Percentiles rank a stretch among this genome's conserved stretches.
These are phyloP conservation scores for Tricholoma flavovirens DNA, from an alignment of 768 basidiomycete species.

Conservation along the genomic window DNA sequence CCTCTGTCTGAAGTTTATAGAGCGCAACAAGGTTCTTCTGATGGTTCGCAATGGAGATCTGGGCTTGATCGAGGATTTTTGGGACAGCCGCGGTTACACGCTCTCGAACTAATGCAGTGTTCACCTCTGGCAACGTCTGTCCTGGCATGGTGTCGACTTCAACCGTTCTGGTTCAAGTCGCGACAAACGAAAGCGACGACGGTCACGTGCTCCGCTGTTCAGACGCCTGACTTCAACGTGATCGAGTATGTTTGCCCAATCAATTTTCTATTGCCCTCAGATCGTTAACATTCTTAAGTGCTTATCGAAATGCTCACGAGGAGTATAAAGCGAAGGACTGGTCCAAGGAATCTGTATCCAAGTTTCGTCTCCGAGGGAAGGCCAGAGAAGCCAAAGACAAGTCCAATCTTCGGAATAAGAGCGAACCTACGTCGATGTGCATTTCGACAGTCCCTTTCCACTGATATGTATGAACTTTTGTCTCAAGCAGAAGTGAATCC, in stretches of 20 bases:
- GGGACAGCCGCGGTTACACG: conserved; percentile 28
- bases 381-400: no score
- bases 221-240: no score
- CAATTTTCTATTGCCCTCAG: no score
- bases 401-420: no score
- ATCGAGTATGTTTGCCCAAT: no score
- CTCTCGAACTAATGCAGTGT: conserved; percentile 6
- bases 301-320: neutral
- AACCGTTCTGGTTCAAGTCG: neutral
- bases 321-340: neutral
- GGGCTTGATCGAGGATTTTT: conserved; percentile 77
- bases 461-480: no score
- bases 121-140: conserved; percentile 9
- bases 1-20: conserved; percentile 70
- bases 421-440: no score
- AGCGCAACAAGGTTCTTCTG: conserved; percentile 84
- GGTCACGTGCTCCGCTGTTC: neutral
- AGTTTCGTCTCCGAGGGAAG: neutral
- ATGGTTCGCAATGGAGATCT: conserved; percentile 71
- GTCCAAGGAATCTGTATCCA: neutral
- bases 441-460: no score
- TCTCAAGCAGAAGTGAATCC: no score
- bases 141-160: conserved; percentile 15
- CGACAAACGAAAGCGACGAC: neutral
- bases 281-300: neutral